These are phyloP conservation scores for Metschnikowia anglica DNA, from an alignment of 805 yeast genomes.

Conservation along the genomic window DNA sequence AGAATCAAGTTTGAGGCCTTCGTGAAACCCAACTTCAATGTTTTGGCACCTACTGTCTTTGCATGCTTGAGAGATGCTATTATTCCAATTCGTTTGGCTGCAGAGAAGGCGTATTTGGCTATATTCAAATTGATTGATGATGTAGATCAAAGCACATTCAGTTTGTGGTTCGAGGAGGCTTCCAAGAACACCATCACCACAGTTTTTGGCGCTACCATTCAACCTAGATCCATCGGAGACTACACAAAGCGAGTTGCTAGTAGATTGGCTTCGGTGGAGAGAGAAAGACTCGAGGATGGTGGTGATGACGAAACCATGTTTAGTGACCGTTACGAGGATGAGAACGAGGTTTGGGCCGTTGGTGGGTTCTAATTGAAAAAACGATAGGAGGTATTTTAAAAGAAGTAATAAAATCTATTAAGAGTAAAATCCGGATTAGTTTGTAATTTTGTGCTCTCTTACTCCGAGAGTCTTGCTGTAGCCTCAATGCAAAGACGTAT, in stretches of 20 bases:
- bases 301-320: constrained; percentile 85
- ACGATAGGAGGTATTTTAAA: neutral
- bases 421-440: neutral
- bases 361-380: constrained; percentile 44
- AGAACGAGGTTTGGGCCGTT: constrained; percentile 82
- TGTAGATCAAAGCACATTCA: constrained; percentile 50
- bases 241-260: constrained; percentile 88
- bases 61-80: constrained; percentile 81
- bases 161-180: constrained; percentile 58
- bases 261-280: constrained; percentile 80
- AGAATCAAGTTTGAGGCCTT: constrained; percentile 53
- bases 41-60: constrained; percentile 71
- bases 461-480: no score
- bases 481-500: no score
- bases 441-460: no score
- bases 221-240: constrained; percentile 76
- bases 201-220: constrained; percentile 48
- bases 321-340: constrained; percentile 85
- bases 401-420: constrained; percentile 2
- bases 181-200: constrained; percentile 36
- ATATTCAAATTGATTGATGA: constrained; percentile 74
- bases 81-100: constrained; percentile 90
- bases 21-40: constrained; percentile 53
- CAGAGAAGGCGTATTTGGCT: constrained; percentile 83
- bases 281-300: constrained; percentile 85